phyloP scores from a whole-genome alignment of 2,329 filamentous ascomycete species.

The Pyrenophora graminea region DNA sequence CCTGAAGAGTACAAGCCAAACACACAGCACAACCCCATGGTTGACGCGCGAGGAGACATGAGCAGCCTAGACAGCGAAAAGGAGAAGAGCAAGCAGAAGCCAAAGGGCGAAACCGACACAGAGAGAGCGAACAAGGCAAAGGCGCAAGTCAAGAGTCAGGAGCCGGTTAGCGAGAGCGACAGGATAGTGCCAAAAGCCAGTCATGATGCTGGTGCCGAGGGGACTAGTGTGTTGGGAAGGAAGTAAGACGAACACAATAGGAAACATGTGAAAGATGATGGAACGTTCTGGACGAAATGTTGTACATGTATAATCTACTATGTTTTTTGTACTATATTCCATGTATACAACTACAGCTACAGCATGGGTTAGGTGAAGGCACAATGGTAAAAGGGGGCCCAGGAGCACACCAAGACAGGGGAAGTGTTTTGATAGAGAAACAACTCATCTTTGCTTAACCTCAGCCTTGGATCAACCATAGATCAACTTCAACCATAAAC shows the following conservation, averaged over 20 bases:
- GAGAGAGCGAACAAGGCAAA: conserved; percentile 4
- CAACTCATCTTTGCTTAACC: too few species aligned
- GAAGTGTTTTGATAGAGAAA: too few species aligned
- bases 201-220: conserved; percentile 48
- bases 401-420: too few species aligned
- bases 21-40: conserved; percentile 9
- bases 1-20: conserved; percentile 26
- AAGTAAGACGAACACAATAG: neutral
- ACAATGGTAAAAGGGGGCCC: too few species aligned
- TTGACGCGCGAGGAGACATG: conserved; percentile 12
- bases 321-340: conserved; percentile 11
- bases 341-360: neutral
- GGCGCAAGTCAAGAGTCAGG: conserved; percentile 6
- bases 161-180: conserved; percentile 48
- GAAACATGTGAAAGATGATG: neutral
- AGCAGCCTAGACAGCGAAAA: conserved; percentile 13
- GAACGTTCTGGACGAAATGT: neutral
- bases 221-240: conserved; percentile 2
- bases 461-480: too few species aligned
- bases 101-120: neutral
- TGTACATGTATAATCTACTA: too few species aligned
- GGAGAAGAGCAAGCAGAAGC: conserved; percentile 12
- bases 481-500: too few species aligned
- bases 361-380: neutral
- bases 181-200: conserved; percentile 55